Evolutionary conservation across 148 eudicot genomes (phyloP), one percentile per base, ranked within the genome.

Genomic region (Heliosperma pusillum): DNA sequence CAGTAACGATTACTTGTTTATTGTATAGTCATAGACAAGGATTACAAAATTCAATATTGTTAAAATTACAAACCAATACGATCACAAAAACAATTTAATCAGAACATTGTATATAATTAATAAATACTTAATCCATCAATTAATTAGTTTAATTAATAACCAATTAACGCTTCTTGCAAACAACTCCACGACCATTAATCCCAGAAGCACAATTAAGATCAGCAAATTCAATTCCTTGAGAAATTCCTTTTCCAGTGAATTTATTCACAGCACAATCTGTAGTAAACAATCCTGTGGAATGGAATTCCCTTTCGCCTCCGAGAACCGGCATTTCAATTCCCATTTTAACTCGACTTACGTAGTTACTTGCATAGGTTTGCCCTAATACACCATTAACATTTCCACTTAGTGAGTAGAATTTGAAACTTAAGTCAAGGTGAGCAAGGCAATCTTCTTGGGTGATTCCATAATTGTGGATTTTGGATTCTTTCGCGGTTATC

Each of bases 381-480:
- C 97, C 97, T 66, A 93, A 77, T 26, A 93, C 96, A 0, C 97
- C 97, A 58, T 80, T 84, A 1, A 93, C 97, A 3, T 85, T 78
- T 2, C 78, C 85, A 33, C 85, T 93, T 40, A 93, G 56, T 1
- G 90, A 83, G 83, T 85, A 80, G 56, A 93, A 93, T 77, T 89
- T 89, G 82, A 90, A 89, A 65, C 88, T 81, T 69, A 87, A 66
- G 75, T 93, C 97, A 8, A 93, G 90, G 64, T 90, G 96, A 26
- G 97, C 97, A 12, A 89, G 87, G 71, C 96, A 87, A 80, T 93
- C 96, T 9, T 93, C 90, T 13, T 84, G 77, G 0, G 73, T 71
- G 16, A 93, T 73, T 0, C 88, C 97, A 53, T 93, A 93, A 17
- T 85, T 87, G 71, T 92, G 96, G 24, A 88, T 70, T 44, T 55